Base-by-base conservation (phyloP, 2,329 filamentous ascomycete genomes). In the Neonectria sp. region DNA sequence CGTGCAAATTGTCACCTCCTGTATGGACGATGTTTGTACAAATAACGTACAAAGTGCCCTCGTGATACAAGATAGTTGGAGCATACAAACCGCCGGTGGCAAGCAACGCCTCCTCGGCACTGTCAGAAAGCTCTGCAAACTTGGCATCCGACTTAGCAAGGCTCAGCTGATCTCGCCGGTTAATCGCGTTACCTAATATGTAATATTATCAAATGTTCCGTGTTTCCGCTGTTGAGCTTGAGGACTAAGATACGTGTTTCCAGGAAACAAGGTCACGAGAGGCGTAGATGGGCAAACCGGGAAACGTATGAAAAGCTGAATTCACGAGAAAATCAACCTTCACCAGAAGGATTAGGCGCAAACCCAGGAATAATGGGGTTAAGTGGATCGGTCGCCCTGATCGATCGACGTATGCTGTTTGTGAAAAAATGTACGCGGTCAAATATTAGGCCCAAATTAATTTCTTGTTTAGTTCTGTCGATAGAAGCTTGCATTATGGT, bases 241-340 rank as follows among this genome's bases (percentile, higher is more conserved):
- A 25, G 27, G 43, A 60, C 58, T n/a, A 5, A 60, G 35, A 13
- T 17, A 60, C 53, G 25, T 60, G 58, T 33, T 25, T 51, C 58
- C 58, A 60, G 24, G 48, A 60, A 17, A 53, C 48, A 15, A 60
- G 58, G 27, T 60, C 48, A 9, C 35, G 58, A 24, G 58, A 60
- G 13, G 48, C 58, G 33, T 60, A 60, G 35, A 60, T 33, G 3
- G 58, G 48, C 4, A 60, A 35, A n/a, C 48, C 48, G 11, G 58
- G 48, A 12, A 60, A 60, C 58, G 53, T 53, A 13, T 60, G 58
- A 21, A 60, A 60, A 7, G 58, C 53, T 5, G 58, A 60, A 29
- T 53, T 60, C 24, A 60, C 48, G 8, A 60, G 58, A 31, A 53
- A 53, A 46, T 60, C 48, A 27, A 60, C 57, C 8, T 51, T 52